Evolutionary conservation across 2,329 filamentous ascomycete species (phyloP).

Genomic region (Bipolaris zeicola): DNA sequence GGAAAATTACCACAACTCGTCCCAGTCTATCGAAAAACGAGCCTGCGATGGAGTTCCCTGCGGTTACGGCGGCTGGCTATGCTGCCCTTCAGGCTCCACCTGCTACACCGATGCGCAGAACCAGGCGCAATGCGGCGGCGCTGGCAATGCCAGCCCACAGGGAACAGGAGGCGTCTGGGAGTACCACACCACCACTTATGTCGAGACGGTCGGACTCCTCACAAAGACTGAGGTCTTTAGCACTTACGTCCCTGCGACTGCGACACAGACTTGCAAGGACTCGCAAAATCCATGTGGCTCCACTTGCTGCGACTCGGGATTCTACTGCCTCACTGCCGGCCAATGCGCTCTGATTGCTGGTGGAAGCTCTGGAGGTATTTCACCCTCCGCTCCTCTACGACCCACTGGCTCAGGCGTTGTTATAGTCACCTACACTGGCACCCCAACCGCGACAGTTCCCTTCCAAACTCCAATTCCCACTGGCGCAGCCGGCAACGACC

Average conservation of each 20-base stretch:
- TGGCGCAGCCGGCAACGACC: slow-evolving; percentile 52
- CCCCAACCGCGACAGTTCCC: slow-evolving; percentile 55
- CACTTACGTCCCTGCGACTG: slow-evolving; percentile 30
- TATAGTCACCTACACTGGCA: slow-evolving; percentile 53
- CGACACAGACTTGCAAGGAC: slow-evolving; percentile 52
- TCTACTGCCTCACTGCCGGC: slow-evolving; percentile 67
- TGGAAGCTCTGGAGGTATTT: slow-evolving; percentile 53
- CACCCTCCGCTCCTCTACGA: slow-evolving; percentile 58
- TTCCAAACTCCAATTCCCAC: slow-evolving; percentile 61
- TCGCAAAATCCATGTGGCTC: slow-evolving; percentile 66
- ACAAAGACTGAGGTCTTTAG: slow-evolving; percentile 63
- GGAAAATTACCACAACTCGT: slow-evolving; percentile 36
- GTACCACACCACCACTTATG: slow-evolving; percentile 63
- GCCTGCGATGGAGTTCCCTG: slow-evolving; percentile 30
- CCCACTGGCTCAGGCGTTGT: slow-evolving; percentile 62
- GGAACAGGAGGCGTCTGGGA: slow-evolving; percentile 56
- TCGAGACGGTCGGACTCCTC: slow-evolving; percentile 58
- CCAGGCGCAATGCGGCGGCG: slow-evolving; percentile 45
- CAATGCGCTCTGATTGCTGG: slow-evolving; percentile 61
- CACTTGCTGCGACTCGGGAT: slow-evolving; percentile 72
- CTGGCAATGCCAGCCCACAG: slow-evolving; percentile 19
- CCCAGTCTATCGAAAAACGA: slow-evolving; percentile 32
- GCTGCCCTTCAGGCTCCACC: slow-evolving; percentile 38
- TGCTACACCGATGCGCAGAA: slow-evolving; percentile 45
- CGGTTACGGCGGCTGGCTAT: slow-evolving; percentile 44